phyloP scores from a whole-genome alignment of 2,329 filamentous ascomycete species.

The Hypoxylon rubiginosum region DNA sequence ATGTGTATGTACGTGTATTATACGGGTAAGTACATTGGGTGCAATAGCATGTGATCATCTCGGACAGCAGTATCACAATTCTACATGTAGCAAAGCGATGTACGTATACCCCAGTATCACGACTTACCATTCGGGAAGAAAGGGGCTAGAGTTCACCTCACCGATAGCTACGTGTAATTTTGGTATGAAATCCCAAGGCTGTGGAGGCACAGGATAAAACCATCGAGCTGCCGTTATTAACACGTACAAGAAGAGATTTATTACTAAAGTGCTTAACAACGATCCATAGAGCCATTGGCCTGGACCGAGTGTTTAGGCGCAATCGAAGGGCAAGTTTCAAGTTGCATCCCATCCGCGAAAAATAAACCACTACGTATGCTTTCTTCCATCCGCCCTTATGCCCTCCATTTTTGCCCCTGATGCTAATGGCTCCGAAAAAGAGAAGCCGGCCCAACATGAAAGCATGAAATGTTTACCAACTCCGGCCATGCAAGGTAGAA shows the following conservation, averaged over 20 bases:
- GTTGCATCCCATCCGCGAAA: constrained; percentile 35
- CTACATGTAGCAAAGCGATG: not conserved
- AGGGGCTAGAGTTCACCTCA: not conserved
- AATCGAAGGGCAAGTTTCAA: constrained; percentile 17
- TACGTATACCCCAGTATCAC: not conserved
- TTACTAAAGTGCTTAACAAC: constrained; percentile 17
- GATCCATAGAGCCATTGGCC: constrained; percentile 30
- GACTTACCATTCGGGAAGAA: not conserved
- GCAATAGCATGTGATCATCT: not conserved
- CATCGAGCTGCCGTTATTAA: no score
- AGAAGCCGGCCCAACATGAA: constrained; percentile 27
- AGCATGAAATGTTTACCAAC: constrained; percentile 38
- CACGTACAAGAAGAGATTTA: constrained; percentile 19
- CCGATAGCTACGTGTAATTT: not conserved
- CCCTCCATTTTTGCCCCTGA: constrained; percentile 28
- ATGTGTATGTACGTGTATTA: not conserved
- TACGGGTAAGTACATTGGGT: not conserved
- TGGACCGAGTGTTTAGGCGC: constrained; percentile 14
- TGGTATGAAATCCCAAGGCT: not conserved
- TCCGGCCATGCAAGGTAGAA: constrained; percentile 43
- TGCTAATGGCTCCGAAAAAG: constrained; percentile 31
- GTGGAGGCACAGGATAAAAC: not conserved
- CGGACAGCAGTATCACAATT: not conserved
- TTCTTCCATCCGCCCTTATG: constrained; percentile 18
- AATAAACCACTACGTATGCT: constrained; percentile 31